phyloP scores from a whole-genome alignment of 768 basidiomycete species.

The Termitomyces titanicus region DNA sequence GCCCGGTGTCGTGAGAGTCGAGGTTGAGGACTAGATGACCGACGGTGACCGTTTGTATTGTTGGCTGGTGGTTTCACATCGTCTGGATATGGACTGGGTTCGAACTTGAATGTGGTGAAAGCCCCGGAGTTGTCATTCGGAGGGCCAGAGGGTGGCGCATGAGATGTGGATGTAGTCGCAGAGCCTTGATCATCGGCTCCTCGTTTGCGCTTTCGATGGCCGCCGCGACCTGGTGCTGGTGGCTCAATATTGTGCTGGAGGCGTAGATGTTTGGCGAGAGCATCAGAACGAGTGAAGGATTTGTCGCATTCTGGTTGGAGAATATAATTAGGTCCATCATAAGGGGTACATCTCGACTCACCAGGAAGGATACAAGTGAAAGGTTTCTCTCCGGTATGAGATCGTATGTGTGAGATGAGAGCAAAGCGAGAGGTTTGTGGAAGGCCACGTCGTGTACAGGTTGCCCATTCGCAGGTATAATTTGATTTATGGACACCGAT shows the following conservation, averaged over 20 bases:
- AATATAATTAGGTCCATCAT: constrained; percentile 1
- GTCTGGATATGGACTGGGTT: constrained; percentile 43
- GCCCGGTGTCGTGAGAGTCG: constrained; percentile 4
- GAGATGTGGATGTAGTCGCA: constrained; percentile 19
- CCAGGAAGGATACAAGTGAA: constrained; percentile 82
- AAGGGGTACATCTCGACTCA: constrained; percentile 28
- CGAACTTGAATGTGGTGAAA: constrained; percentile 66
- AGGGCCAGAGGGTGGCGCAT: constrained; percentile 20
- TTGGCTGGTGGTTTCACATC: constrained; percentile 13
- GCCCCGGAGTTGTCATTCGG: constrained; percentile 22
- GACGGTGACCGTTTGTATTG: constrained; percentile 18
- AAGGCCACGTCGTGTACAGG: constrained; percentile 75
- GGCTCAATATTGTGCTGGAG: constrained; percentile 80
- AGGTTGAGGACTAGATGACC: constrained; percentile 14
- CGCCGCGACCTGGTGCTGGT: constrained; percentile 70
- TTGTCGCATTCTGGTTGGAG: constrained; percentile 78
- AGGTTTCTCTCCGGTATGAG: constrained; percentile 93
- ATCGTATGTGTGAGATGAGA: constrained; percentile 85
- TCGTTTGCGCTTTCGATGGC: constrained; percentile 68
- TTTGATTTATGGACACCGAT: constrained; percentile 81
- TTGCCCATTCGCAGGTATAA: constrained; percentile 88
- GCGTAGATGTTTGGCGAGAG: constrained; percentile 89
- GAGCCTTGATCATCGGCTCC: constrained; percentile 34
- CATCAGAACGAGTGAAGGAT: constrained; percentile 92
- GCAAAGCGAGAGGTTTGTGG: constrained; percentile 88